Evolutionary conservation across 1,284 basidiomycete species (phyloP), one percentile per base, ranked within the genome.

Genomic region (Trametes versicolor): DNA sequence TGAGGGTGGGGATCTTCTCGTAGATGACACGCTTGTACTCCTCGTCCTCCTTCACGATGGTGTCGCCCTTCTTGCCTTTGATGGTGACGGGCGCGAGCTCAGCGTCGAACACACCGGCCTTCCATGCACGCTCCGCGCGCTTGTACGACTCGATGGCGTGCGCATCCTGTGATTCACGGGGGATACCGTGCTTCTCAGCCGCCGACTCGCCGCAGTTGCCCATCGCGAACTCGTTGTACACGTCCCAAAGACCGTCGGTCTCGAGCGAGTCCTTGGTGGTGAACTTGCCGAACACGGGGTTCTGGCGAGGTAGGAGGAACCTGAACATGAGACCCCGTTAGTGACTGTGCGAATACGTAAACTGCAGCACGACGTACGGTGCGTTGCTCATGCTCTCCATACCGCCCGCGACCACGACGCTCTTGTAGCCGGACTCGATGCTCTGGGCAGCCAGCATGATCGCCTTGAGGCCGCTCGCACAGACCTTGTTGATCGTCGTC

Each of bases 401-500:
- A 65, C 97, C 97, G 72, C 97, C 98, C 57, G 96, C 97, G 47
- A 92, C 92, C 67, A 98, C 92, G 57, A 98, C 89, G 63, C 85
- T 87, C 72, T 91, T 89, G 76, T 97, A 92, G 60, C 97, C 98
- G 39, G 91, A 84, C 75, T 90, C 86, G 77, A 99, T 96, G 74
- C 88, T 89, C 82, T 99, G 97, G 43, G 95, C 87, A 60, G 95
- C 98, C 69, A 98, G 87, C 79, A 96, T 97, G 81, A 98, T 88
- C 47, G 95, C 85, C 82, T 99, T 98, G 85, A 99, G 85, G 61
- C 97, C 98, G 67, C 93, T 96, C 4, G 97, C 97, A 78, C 97
- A 99, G 75, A 99, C 95, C 80, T 99, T 98, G 88, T 99, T 99
- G 83, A 99, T 93, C 59, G 98, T 99, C 45, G 98, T 99, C 21